These are phyloP conservation scores for Aspergillus tanneri DNA, from an alignment of 2,329 filamentous ascomycete species.

Conservation along the genomic window DNA sequence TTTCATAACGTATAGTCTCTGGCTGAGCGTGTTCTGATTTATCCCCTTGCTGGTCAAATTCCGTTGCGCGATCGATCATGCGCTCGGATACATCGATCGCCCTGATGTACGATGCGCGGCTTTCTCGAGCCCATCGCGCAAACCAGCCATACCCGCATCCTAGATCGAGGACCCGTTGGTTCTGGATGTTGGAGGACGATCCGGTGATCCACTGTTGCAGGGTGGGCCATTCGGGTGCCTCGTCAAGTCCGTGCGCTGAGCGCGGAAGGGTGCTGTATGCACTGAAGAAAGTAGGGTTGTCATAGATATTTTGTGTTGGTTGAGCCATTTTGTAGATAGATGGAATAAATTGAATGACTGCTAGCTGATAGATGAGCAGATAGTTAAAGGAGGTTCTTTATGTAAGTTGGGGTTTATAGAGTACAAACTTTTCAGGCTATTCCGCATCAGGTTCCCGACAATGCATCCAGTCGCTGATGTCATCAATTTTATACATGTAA, in stretches of 20 bases:
- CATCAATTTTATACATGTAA: too few species aligned
- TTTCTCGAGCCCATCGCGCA: slow-evolving; percentile 43
- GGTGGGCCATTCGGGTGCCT: slow-evolving; percentile 48
- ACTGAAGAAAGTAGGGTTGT: slow-evolving; percentile 45
- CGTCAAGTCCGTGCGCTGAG: slow-evolving; percentile 41
- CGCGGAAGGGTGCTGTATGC: slow-evolving; percentile 45
- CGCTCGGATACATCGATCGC: slow-evolving; percentile 47
- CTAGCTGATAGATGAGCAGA: too few species aligned
- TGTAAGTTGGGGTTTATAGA: too few species aligned
- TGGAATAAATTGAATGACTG: too few species aligned
- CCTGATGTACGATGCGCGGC: slow-evolving; percentile 38
- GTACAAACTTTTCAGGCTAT: too few species aligned
- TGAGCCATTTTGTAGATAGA: slow-evolving; percentile 4
- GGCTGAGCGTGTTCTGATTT: background rate
- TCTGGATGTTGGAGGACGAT: slow-evolving; percentile 19
- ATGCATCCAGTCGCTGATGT: too few species aligned
- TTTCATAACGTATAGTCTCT: background rate
- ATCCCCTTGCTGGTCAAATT: too few species aligned
- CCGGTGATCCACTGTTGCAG: slow-evolving; percentile 42
- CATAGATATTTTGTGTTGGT: slow-evolving; percentile 36
- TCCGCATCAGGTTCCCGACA: too few species aligned
- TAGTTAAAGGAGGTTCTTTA: too few species aligned
- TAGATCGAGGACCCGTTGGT: slow-evolving; percentile 44
- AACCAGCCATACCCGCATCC: slow-evolving; percentile 53
- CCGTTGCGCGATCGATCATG: slow-evolving; percentile 44